Evolutionary conservation across 768 basidiomycete species (phyloP).

Genomic region (Leccinum uliginosum): DNA sequence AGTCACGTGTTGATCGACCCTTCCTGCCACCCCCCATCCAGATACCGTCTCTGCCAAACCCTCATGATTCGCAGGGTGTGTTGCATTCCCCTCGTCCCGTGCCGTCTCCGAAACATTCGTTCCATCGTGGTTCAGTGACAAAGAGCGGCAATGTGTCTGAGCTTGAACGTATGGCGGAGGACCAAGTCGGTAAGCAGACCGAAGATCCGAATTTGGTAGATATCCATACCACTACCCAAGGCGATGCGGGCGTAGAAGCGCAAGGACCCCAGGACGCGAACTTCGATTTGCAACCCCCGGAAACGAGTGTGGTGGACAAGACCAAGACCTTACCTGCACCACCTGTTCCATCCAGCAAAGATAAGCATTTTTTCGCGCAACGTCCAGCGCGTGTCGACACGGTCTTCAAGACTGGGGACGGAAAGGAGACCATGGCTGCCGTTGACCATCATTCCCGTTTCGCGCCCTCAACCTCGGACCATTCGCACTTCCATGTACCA

Average conservation of each 20-base stretch:
- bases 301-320: constrained; percentile 12
- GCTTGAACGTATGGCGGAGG: constrained; percentile 72
- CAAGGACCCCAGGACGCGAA: constrained; percentile 18
- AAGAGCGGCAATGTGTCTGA: constrained; percentile 49
- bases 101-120: constrained; percentile 61
- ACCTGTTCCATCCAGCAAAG: constrained; percentile 48
- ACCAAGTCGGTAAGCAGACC: constrained; percentile 39
- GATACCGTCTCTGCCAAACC: constrained; percentile 25
- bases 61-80: constrained; percentile 33
- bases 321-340: constrained; percentile 63
- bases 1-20: constrained; percentile 8
- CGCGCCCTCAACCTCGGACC: constrained; percentile 12
- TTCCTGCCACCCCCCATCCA: constrained; percentile 22
- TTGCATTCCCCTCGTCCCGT: constrained; percentile 66
- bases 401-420: constrained; percentile 22
- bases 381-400: constrained; percentile 28
- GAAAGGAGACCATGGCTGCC: constrained; percentile 1
- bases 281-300: constrained; percentile 7
- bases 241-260: constrained; percentile 18
- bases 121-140: constrained; percentile 16
- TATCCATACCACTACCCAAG: constrained; percentile 8
- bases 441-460: constrained; percentile 2
- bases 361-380: constrained; percentile 10
- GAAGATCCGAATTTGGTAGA: constrained; percentile 26
- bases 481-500: neutral